Base-by-base conservation (phyloP, 2,329 filamentous ascomycete species). In the Alternaria solani region DNA sequence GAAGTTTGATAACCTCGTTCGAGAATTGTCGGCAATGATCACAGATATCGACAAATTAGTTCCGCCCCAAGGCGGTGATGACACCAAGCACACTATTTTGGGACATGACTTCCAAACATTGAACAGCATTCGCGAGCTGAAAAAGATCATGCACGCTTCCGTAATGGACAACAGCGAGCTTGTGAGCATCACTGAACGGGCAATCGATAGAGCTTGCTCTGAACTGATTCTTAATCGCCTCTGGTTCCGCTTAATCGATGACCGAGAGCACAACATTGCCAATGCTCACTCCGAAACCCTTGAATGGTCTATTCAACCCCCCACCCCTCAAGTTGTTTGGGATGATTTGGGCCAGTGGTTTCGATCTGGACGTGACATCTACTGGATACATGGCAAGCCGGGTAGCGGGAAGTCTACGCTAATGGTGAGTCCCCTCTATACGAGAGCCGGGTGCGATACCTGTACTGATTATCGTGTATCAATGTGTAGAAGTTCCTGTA, bases 381-480 rank as follows among this genome's bases (percentile, higher is more conserved):
- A 48, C 25, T 55, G 52, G 52, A 48, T 47, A 20, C 28, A 18
- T 30, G 52, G 52, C 9, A 55, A 55, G 4, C 52, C 52, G 1
- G 52, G 52, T 14, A 55, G 52, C 43, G 52, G 52, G 5, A 55
- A 55, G 16, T 55, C 52, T 5, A 55, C 42, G 5, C n/a, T 55
- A 23, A 55, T 55, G 52, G 41, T 25, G 5, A 43, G 41, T 38
- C 4, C 5, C 5, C 3, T 16, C 5, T 38, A 16, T n/a, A 5
- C 14, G 14, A 5, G 5, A 38, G 6, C 5, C n/a, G 2, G 4
- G 18, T 4, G 6, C n/a, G 12, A 38, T 5, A n/a, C 5, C 6
- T 18, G 7, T 38, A 38, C 36, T 38, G n/a, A 38, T n/a, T 18
- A 16, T 38, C 14, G 4, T 18, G 36, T 18, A 23, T 4, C 20